Conservation (phyloP, 129 eudicot genomes). For the Helianthus tuberosus region DNA sequence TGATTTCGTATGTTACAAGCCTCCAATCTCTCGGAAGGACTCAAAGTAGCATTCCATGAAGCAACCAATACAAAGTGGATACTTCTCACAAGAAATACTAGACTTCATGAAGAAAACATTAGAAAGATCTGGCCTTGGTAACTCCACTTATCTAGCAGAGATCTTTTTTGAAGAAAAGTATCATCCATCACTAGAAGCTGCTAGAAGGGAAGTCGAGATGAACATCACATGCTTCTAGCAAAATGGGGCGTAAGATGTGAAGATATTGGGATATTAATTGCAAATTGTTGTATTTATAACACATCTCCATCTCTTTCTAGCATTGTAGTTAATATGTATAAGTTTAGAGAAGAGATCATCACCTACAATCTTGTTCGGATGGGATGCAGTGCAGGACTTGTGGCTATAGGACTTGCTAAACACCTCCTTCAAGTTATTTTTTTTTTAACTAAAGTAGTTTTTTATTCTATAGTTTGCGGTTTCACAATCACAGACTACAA, state of each 20-base stretch:
- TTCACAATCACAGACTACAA: too few relatives aligned
- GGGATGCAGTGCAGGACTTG: conserved; percentile 65
- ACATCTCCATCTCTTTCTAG: conserved; percentile 43
- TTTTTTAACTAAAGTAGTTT: too few relatives aligned
- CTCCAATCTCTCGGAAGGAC: conserved; percentile 22
- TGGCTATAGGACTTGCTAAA: conserved; percentile 49
- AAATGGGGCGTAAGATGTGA: conserved; percentile 33
- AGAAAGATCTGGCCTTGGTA: conserved; percentile 44
- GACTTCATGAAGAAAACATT: conserved; percentile 30
- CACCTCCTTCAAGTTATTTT: conserved; percentile 51
- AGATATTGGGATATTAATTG: conserved; percentile 49
- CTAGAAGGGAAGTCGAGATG: conserved; percentile 44
- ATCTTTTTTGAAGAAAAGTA: conserved; percentile 10
- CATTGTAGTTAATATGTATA: conserved; percentile 49
- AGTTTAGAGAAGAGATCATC: conserved; percentile 35
- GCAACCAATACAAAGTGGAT: neutral
- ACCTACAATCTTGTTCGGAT: conserved; percentile 57
- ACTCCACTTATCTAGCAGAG: conserved; percentile 48
- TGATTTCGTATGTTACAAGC: conserved; percentile 51
- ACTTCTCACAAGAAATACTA: conserved; percentile 23
- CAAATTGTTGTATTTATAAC: conserved; percentile 42
- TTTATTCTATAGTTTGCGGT: neutral
- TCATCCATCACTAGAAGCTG: conserved; percentile 25
- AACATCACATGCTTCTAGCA: conserved; percentile 36
- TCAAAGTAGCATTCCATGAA: conserved; percentile 22